phyloP scores from a whole-genome alignment of 129 eudicot species.

The Artemisia annua region DNA sequence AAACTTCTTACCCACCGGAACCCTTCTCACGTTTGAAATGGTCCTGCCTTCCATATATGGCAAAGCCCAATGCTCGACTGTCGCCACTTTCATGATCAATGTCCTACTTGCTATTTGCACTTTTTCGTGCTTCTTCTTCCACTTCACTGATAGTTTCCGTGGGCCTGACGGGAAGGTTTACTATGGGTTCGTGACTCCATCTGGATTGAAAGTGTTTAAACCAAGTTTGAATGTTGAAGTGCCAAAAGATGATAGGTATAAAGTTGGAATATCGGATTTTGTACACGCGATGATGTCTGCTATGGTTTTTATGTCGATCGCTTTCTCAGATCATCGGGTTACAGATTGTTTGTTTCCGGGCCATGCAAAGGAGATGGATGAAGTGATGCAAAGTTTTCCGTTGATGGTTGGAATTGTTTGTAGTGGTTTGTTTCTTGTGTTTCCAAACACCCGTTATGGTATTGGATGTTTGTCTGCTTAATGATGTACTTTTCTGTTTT shows the following conservation, averaged over 20 bases:
- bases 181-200: slow-evolving; percentile 75
- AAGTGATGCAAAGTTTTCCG: slow-evolving; percentile 88
- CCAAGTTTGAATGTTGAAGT: slow-evolving; percentile 51
- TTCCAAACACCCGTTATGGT: slow-evolving; percentile 78
- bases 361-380: slow-evolving; percentile 78
- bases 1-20: slow-evolving; percentile 96
- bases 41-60: slow-evolving; percentile 80
- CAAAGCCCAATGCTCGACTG: slow-evolving; percentile 55
- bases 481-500: slow-evolving; percentile 3
- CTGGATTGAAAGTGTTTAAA: slow-evolving; percentile 75
- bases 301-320: slow-evolving; percentile 75
- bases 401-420: slow-evolving; percentile 86
- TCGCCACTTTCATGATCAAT: slow-evolving; percentile 63
- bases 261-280: slow-evolving; percentile 56
- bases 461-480: slow-evolving; percentile 78
- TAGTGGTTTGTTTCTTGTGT: slow-evolving; percentile 75
- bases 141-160: slow-evolving; percentile 87
- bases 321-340: slow-evolving; percentile 77
- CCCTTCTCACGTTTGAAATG: slow-evolving; percentile 87
- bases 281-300: slow-evolving; percentile 81
- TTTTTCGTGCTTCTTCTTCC: slow-evolving; percentile 89
- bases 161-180: slow-evolving; percentile 75
- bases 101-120: slow-evolving; percentile 55
- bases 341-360: slow-evolving; percentile 77
- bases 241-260: slow-evolving; percentile 68